Base-by-base conservation (phyloP, 2,329 filamentous ascomycete genomes). In the Sclerotinia minor region DNA sequence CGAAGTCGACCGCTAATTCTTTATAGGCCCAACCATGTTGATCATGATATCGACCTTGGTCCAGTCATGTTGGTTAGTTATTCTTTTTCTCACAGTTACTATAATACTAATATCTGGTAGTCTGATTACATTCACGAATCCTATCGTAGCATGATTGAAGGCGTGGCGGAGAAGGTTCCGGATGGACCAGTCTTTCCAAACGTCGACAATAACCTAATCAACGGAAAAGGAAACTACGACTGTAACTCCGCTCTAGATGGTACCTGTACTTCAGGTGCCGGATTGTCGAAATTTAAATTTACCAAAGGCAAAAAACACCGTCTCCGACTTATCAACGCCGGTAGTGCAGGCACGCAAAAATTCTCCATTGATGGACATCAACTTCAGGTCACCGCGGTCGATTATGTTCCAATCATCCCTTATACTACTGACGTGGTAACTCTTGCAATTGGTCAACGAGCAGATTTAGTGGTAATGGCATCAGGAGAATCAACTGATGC, bases 41-140 rank as follows among this genome's bases (percentile, higher is more conserved):
- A 85, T 73, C 88, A 88, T 71, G 87, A 90, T 67, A 80, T 83
- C 45, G 88, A 90, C 71, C 79, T 89, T 0, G 88, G 88, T 3
- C 76, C 81, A 4, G 69, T 89, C 4, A 67, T 72, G 45, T 63
- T 75, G 29, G 67, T 70, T 21, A 53, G 67, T 44, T 21, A 45
- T 50, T 21, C 6, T 65, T 13, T 1, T 2, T 45, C 38, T n/a
- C 2, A 13, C 6, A 17, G 1, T 32, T 5, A 26, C 7, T 54
- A 7, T 50, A 2, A 7, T 45, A 38, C 61, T 67, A 44, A 52
- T 65, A 2, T 50, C 19, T 24, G 6, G 38, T 5, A 67, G 64
- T 70, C 60, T 29, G 79, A 80, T 67, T 80, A 75, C 71, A 78
- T 76, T 67, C 78, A 80, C 57, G 67, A 71, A 35, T 72, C 75